Conservation (phyloP, 2,329 filamentous ascomycete genomes). For the Plenodomus lindquistii region DNA sequence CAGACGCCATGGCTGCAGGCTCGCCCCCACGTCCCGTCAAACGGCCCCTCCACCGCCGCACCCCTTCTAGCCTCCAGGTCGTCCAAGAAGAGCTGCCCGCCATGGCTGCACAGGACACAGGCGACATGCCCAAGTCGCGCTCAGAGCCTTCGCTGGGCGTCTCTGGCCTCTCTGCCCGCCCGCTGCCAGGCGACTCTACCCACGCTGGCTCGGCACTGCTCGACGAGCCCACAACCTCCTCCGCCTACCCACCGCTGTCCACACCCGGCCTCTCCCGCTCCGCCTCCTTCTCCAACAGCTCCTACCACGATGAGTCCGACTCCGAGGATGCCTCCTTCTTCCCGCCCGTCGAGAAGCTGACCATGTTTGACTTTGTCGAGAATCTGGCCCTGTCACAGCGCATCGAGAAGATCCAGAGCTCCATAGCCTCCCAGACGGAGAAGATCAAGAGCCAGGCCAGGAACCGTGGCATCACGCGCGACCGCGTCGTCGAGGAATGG, state of each 20-base stretch:
- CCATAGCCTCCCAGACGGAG: slow-evolving; percentile 79
- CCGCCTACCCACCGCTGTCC: slow-evolving; percentile 47
- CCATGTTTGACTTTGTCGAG: slow-evolving; percentile 90
- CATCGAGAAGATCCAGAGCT: slow-evolving; percentile 85
- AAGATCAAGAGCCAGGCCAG: slow-evolving; percentile 85
- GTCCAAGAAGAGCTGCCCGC: slow-evolving; percentile 34
- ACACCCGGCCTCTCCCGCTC: slow-evolving; percentile 71
- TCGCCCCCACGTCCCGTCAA: slow-evolving; percentile 29
- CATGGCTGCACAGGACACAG: slow-evolving; percentile 29
- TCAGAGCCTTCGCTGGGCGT: slow-evolving; percentile 38
- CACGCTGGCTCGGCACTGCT: slow-evolving; percentile 32
- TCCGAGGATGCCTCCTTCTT: slow-evolving; percentile 65
- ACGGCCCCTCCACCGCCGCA: slow-evolving; percentile 34
- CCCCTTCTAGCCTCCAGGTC: slow-evolving; percentile 31
- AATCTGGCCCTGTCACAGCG: slow-evolving; percentile 88
- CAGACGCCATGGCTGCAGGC: slow-evolving; percentile 33
- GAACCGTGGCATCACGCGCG: slow-evolving; percentile 76
- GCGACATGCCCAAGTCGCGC: slow-evolving; percentile 23
- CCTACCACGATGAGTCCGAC: slow-evolving; percentile 86
- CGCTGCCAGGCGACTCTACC: slow-evolving; percentile 30
- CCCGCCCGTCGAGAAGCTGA: slow-evolving; percentile 85
- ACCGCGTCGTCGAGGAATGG: slow-evolving; percentile 92
- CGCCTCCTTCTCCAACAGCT: slow-evolving; percentile 80
- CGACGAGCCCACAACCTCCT: slow-evolving; percentile 51
- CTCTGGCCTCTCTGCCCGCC: slow-evolving; percentile 27